phyloP scores from a whole-genome alignment of 2,329 filamentous ascomycete species.

The Colletotrichum somersetense region DNA sequence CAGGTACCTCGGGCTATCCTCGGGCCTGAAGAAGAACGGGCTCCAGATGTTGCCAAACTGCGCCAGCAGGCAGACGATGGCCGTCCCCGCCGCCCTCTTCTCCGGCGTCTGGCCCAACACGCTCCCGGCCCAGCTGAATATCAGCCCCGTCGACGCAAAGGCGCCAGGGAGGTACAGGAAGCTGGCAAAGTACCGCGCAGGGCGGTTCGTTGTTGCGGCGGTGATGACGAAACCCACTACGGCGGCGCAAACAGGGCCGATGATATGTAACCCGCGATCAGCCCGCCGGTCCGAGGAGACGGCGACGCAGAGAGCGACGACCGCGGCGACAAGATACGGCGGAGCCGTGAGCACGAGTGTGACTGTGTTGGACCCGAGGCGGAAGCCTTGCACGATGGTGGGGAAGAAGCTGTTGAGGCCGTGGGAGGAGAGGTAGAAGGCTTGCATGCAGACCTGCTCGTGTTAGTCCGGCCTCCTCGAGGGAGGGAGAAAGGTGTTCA shows the following conservation, averaged over 20 bases:
- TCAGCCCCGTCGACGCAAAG: constrained; percentile 48
- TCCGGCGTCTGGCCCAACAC: constrained; percentile 53
- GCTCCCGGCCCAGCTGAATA: constrained; percentile 52
- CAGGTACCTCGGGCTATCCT: constrained; percentile 48
- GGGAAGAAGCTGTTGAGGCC: constrained; percentile 47
- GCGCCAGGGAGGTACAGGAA: constrained; percentile 48
- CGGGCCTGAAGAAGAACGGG: constrained; percentile 54
- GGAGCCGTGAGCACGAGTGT: constrained; percentile 50
- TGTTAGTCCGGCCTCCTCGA: not conserved
- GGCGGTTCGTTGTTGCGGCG: constrained; percentile 65
- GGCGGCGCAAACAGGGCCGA: constrained; percentile 53
- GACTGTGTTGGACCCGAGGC: constrained; percentile 45
- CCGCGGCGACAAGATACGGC: constrained; percentile 45
- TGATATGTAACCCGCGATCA: constrained; percentile 45
- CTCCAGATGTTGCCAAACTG: constrained; percentile 56
- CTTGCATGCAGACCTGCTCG: constrained; percentile 40
- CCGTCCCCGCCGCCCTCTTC: constrained; percentile 52
- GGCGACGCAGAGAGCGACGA: constrained; percentile 40
- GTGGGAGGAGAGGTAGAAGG: constrained; percentile 44
- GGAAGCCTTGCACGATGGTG: constrained; percentile 51
- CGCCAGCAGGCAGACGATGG: constrained; percentile 53
- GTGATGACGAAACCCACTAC: constrained; percentile 70
- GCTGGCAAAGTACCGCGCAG: constrained; percentile 60
- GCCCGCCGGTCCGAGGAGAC: constrained; percentile 43
- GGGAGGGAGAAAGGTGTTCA: too few species aligned